Conservation (phyloP, 768 basidiomycete genomes). For the Coprinopsis strossmayeri region DNA sequence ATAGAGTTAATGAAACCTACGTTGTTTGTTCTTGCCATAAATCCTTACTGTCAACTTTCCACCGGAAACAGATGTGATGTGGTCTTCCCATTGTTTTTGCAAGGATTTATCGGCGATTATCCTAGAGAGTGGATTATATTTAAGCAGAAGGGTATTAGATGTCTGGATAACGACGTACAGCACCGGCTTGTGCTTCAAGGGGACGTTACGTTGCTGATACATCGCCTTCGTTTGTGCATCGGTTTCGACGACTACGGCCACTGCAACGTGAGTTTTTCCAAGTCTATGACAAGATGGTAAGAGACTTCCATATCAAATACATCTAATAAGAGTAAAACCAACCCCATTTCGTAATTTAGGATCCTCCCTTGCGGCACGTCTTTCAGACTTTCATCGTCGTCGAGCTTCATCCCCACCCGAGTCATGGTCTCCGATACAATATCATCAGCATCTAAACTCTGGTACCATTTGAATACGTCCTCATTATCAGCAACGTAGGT, state of each 20-base stretch:
- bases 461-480: conserved; percentile 1
- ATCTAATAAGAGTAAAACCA: neutral
- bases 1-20: neutral
- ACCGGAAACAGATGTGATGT: neutral
- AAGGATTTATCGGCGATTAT: neutral
- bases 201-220: neutral
- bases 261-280: conserved; percentile 6
- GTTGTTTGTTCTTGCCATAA: neutral
- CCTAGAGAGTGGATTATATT: too few species aligned
- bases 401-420: neutral
- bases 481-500: neutral
- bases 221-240: neutral
- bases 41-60: neutral
- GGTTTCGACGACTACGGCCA: neutral
- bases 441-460: neutral
- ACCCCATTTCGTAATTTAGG: conserved; percentile 6
- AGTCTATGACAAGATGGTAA: neutral
- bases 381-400: neutral
- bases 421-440: neutral
- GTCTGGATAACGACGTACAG: neutral
- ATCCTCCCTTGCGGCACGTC: conserved; percentile 4
- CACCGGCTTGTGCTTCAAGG: neutral
- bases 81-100: neutral
- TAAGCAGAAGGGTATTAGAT: neutral
- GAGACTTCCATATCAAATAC: neutral